Evolutionary conservation across 305 asterid species (phyloP), one percentile per base, ranked within the genome.

Genomic region (Fraxinus paxiana): DNA sequence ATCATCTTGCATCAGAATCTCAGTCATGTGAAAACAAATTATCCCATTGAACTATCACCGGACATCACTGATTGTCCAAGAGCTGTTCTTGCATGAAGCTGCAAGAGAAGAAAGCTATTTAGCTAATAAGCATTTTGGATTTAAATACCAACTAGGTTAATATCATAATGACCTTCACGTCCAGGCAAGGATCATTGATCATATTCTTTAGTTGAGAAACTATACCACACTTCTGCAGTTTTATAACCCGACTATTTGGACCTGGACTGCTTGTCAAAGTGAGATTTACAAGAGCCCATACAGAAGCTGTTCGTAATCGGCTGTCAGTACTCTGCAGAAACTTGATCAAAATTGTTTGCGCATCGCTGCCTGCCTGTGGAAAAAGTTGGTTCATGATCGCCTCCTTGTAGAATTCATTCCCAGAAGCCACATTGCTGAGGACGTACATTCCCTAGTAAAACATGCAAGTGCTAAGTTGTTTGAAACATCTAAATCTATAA

Each of bases 391-490:
- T 87, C 98, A 96, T 94, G 75, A 96, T 93, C 0, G 97, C 98
- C 88, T 92, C 97, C 90, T 92, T 94, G 86, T 94, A 98, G 86
- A 82, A 86, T 88, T 91, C 99, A 81, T 88, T 90, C 63, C 99
- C 99, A 74, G 99, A 96, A 82, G 99, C 96, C 84, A 92, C 90
- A 71, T 96, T 96, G 89, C 87, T 83, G 46, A 96, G 92, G 71
- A 92, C 79, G 83, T 89, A 92, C 98, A 94, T 89, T 54, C 90
- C 96, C 99, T 96, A 87, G 41, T 77, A 20, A 79, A 80, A 82
- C 73, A 77, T 17, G 15, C 37, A 8, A 70, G 31, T 20, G 4
- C 6, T 65, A 72, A 77, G 75, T 35, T 71, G 56, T 61, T 77
- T 35, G 22, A 77, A 82, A 13, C 3, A 26, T 69, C 75, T 4